Conservation (phyloP, 192 early-diverging fungal genomes). For the Geranomyces michiganensis region DNA sequence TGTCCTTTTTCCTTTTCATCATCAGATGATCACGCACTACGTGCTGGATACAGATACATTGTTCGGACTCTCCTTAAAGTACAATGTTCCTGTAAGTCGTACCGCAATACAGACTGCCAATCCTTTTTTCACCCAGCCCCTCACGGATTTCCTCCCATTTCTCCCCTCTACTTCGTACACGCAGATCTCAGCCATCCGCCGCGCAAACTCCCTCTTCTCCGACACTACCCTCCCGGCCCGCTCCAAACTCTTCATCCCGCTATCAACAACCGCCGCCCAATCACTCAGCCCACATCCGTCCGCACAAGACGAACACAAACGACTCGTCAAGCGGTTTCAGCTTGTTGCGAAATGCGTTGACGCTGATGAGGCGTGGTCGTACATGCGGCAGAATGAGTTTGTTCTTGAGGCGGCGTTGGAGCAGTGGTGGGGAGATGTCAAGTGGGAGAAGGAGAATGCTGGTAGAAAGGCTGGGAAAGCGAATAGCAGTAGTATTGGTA, state of each 20-base stretch:
- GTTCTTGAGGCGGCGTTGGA: slow-evolving; percentile 11
- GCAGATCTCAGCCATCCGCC: slow-evolving; percentile 5
- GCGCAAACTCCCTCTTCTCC: slow-evolving; percentile 9
- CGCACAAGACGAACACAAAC: not conserved
- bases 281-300: not conserved
- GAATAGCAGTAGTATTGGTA: too few relatives aligned
- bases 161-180: too few relatives aligned
- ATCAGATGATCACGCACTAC: slow-evolving; percentile 9
- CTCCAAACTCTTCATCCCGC: not conserved
- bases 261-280: not conserved
- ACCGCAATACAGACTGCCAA: too few relatives aligned
- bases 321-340: slow-evolving; percentile 20
- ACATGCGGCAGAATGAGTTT: slow-evolving; percentile 19
- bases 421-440: slow-evolving; percentile 18
- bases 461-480: too few relatives aligned
- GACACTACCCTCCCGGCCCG: not conserved
- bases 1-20: too few relatives aligned
- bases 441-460: slow-evolving; percentile 14
- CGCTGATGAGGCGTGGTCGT: slow-evolving; percentile 18
- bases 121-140: not conserved
- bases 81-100: not conserved
- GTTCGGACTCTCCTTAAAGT: not conserved
- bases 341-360: slow-evolving; percentile 15
- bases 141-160: not conserved
- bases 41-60: not conserved